Evolutionary conservation across 176 grass and related monocot species (phyloP), one percentile per base, ranked within the genome.

Genomic region (Hordeum marinum): DNA sequence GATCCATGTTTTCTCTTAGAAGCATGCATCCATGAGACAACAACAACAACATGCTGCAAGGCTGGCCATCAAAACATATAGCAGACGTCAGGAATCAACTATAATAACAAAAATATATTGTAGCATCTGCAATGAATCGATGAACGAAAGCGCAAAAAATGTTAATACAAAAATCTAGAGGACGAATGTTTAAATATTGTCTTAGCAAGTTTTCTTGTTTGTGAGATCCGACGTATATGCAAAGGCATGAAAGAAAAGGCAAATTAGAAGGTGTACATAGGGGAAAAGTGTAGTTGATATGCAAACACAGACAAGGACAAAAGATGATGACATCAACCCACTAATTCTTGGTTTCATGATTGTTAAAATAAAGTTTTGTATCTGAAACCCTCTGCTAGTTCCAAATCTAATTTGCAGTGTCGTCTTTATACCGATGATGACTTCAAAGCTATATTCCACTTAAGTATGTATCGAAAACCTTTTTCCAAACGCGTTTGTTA

Each of bases 21-120:
- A 86, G 79, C 90, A 88, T 1, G 79, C 73, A 48, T 92, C 90
- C 82, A 92, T 24, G 26, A 92, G 52, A 74, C 90, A 92, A 78
- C 90, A 85, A 45, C 82, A 88, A 17, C 90, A 91, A 23, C 77
- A 63, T 3, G 82, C 90, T 12, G 78, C 86, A 39, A 88, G 58
- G 6, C 82, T 88, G 78, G 5, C 20, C 41, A 20, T 11, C 11
- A 21, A 37, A 31, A 25, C 40, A 41, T 9, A 34, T 74, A 23
- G 34, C 23, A 18, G 7, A 43, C 18, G 23, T 41, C 3, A 54
- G 37, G 37, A 57, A 66, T 9, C 17, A 65, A 7, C 3, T 21
- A 57, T 21, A 7, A 9, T 57, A 21, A 57, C 7, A 57, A 57
- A 2, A 57, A 57, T 57, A 57, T 57, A 79, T 15, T 13, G 65